These are phyloP conservation scores for Pseudogymnoascus sp. DNA, from an alignment of 2,329 filamentous ascomycete genomes.

Conservation along the genomic window DNA sequence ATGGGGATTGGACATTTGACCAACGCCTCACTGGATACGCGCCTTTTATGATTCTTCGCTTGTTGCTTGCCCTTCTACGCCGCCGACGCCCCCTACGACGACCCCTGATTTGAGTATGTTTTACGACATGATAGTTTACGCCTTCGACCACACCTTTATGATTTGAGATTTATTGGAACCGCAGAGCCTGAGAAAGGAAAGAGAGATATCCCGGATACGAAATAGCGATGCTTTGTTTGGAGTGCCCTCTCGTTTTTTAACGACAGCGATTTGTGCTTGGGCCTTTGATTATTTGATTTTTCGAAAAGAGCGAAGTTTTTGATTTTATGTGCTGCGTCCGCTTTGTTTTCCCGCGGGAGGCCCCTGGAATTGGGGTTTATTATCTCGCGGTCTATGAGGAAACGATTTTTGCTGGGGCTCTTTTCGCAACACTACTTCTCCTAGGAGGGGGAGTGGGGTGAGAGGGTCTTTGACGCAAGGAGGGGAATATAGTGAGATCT, in stretches of 20 bases:
- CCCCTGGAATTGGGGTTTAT: conserved; percentile 1
- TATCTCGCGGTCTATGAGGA: not conserved
- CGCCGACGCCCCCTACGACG: conserved; percentile 5
- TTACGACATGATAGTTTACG: conserved; percentile 8
- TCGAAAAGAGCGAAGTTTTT: not conserved
- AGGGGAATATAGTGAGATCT: not conserved
- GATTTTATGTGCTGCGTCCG: not conserved
- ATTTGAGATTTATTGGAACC: not conserved
- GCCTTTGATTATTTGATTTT: not conserved
- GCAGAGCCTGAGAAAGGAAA: not conserved
- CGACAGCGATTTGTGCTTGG: conserved; percentile 7
- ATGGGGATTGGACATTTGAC: conserved; percentile 6
- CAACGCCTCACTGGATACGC: conserved; percentile 6
- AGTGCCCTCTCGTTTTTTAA: not conserved
- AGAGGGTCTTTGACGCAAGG: not conserved
- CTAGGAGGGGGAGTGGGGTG: not conserved
- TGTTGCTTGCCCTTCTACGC: conserved; percentile 6
- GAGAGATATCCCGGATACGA: not conserved
- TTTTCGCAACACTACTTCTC: not conserved
- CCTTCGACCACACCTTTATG: conserved; percentile 1
- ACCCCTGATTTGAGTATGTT: conserved; percentile 4
- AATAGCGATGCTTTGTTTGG: not conserved
- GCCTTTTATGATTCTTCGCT: not conserved
- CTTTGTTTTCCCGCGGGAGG: not conserved
- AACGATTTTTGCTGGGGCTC: not conserved